Conservation (phyloP, 768 basidiomycete genomes). For the Suillus ampliporus region DNA sequence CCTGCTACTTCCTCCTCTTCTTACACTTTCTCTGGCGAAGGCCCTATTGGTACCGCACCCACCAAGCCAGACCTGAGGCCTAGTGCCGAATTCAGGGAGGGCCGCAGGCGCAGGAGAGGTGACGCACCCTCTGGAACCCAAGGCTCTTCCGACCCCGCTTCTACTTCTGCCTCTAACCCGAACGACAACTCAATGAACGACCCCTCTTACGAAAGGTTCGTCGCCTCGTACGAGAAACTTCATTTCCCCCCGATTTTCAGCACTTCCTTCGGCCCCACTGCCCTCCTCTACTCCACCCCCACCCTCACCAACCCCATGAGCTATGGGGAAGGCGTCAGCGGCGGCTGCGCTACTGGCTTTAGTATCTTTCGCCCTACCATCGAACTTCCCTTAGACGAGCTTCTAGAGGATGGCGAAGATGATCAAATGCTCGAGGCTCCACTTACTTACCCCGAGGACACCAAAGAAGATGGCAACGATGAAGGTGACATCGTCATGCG, state of each 20-base stretch:
- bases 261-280: constrained; percentile 78
- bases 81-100: constrained; percentile 66
- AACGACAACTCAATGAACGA: constrained; percentile 21
- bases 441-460: neutral
- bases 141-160: constrained; percentile 29
- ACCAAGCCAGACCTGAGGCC: constrained; percentile 73
- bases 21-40: constrained; percentile 9
- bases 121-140: constrained; percentile 26
- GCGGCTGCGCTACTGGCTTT: constrained; percentile 55
- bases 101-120: constrained; percentile 42
- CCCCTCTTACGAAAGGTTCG: constrained; percentile 49
- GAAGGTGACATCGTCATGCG: constrained; percentile 5
- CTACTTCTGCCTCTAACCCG: constrained; percentile 34
- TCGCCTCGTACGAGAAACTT: neutral
- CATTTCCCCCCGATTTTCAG: constrained; percentile 74
- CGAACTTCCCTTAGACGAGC: constrained; percentile 85
- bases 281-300: constrained; percentile 70
- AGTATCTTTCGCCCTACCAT: constrained; percentile 79
- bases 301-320: constrained; percentile 71
- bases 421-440: constrained; percentile 1
- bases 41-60: constrained; percentile 39
- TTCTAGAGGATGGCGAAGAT: constrained; percentile 44
- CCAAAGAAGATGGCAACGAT: neutral
- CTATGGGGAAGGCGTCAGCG: constrained; percentile 76
- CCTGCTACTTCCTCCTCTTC: constrained; percentile 8